Evolutionary conservation across 176 grass and related monocot genomes (phyloP), one percentile per base, ranked within the genome.

Genomic region (Rhynchospora pubera): DNA sequence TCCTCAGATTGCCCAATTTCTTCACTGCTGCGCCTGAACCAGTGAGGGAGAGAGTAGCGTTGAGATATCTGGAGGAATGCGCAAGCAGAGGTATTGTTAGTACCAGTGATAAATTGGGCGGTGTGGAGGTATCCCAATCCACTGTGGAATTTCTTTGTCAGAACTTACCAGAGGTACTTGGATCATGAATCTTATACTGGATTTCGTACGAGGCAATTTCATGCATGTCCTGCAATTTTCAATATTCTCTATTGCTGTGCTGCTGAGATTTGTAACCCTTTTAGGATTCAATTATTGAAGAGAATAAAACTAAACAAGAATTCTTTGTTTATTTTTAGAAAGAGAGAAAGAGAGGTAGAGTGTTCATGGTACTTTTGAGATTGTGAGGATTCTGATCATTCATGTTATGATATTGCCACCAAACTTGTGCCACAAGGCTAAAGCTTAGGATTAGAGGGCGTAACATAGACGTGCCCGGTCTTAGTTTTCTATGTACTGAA

Each of bases 21-120:
- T 77, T 18, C 26, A 30, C 43, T 48, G 44, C 71, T 26, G 87
- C 82, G 9, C 87, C 83, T 5, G 45, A 53, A 65, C 12, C 65
- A 2, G 77, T 88, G 7, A 53, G 10, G 13, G 87, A 88, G 77
- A 62, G 65, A 79, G 75, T 88, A 2, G 82, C 87, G 30, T 58
- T 88, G 65, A 73, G 82, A 62, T 85, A 81, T 56, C 50, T 88
- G 21, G 82, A 88, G 65, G 62, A 88, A 77, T 79, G 56, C 19
- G 53, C 67, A 26, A 50, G 59, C 26, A 79, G 55, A 21, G 73
- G 32, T 53, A 9, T 26, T 21, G 16, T 46, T 11, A 67, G 53
- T 23, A 42, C 26, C 5, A 50, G 18, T 15, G 42, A 55, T 64
- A 44, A 9, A 30, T 50, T n/a, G 26, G 52, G 24, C 5, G 80